Percentiles rank a stretch among this genome's conserved stretches.
phyloP scores from a whole-genome alignment of 2,329 filamentous ascomycete species.

The Colletotrichum lini region DNA sequence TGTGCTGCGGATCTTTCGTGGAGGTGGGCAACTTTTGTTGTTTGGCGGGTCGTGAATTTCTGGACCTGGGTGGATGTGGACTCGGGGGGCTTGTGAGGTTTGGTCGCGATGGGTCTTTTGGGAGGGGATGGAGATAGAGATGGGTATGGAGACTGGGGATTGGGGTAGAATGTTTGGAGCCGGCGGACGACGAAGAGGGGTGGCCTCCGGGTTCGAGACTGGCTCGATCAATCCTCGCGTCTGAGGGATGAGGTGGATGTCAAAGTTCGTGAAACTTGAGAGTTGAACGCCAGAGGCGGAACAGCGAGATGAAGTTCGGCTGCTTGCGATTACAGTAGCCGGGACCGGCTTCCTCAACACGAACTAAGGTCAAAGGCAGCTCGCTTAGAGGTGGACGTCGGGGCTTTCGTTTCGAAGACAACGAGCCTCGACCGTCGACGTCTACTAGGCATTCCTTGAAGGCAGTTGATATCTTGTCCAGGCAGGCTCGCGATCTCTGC shows the following conservation, averaged over 20 bases:
- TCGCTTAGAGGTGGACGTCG: neutral
- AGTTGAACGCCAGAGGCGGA: neutral
- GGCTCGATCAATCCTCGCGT: too few relatives aligned
- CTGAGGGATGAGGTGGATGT: neutral
- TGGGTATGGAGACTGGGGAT: too few relatives aligned
- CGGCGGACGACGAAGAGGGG: neutral
- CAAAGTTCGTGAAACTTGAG: neutral
- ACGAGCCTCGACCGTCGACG: too few relatives aligned
- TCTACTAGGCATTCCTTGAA: neutral
- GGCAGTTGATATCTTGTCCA: too few relatives aligned
- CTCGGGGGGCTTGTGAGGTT: neutral
- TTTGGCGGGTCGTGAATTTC: neutral
- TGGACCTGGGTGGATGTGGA: neutral
- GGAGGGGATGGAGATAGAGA: neutral
- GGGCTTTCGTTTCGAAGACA: too few relatives aligned
- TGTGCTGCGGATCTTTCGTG: neutral
- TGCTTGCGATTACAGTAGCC: neutral
- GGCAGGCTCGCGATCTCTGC: neutral
- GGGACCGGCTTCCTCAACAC: neutral
- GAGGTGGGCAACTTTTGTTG: slow-evolving; percentile 7
- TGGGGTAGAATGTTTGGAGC: neutral
- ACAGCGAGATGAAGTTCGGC: neutral
- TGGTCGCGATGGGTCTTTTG: neutral
- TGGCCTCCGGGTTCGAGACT: too few relatives aligned
- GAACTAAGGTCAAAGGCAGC: neutral